Evolutionary conservation across 148 eudicot genomes (phyloP), one percentile per base, ranked within the genome.

Genomic region (Cornus florida): DNA sequence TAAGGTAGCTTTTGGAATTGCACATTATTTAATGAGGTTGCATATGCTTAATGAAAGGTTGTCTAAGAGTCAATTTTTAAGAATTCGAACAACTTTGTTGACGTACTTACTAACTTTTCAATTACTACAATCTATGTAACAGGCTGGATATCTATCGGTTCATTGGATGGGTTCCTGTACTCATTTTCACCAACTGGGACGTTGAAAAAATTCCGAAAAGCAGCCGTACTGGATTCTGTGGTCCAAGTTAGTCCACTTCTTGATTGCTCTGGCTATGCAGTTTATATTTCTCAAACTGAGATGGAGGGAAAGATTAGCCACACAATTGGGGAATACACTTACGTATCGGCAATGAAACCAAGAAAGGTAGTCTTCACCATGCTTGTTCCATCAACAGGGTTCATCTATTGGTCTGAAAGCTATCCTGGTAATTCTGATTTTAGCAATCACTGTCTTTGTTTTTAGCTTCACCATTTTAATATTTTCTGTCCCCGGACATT

Each of bases 121-220:
- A 4, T 24, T 43, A 14, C 24, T 73, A 11, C 7, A 0, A 23
- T 48, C 50, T 69, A 72, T 76, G 3, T 70, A 62, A 75, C 82
- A 96, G 99, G 99, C 23, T 96, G 99, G 99, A 82, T 96, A 77
- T 92, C 99, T 59, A 75, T 92, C 48, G 97, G 99, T 66, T 96
- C 99, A 41, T 80, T 94, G 71, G 95, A 96, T 80, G 99, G 99
- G 20, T 86, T 39, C 79, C 83, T 96, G 4, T 96, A 96, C 69
- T 96, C 98, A 65, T 83, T 96, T 73, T 96, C 99, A 64, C 97
- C 97, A 66, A 75, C 78, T 28, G 99, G 99, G 53, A 80, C 68
- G 43, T 20, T 89, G 8, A 92, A 79, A 38, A 96, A 86, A 78
- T 93, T 90, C 74, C 81, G 90, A 1, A 91, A 78, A 79, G 84